Percentiles rank a stretch among this genome's conserved stretches.
phyloP scores from a whole-genome alignment of 2,329 filamentous ascomycete species.

The Trichoderma aggressivum region DNA sequence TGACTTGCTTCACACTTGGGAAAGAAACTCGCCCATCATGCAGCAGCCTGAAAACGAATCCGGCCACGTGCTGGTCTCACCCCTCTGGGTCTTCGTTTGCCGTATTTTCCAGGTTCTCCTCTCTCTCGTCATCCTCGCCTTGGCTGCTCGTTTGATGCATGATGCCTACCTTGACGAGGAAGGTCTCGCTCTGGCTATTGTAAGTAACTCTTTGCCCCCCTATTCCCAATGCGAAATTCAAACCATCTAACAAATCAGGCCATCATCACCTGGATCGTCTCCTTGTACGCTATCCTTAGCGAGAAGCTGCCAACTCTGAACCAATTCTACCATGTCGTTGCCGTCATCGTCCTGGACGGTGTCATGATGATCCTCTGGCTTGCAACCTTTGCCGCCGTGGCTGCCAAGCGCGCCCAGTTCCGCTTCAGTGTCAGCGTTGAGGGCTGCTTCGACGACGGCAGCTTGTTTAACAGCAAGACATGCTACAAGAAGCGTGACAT shows the following conservation, averaged over 20 bases:
- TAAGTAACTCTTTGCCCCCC: constrained; percentile 27
- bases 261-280: constrained; percentile 44
- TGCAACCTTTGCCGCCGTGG: constrained; percentile 40
- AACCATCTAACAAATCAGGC: constrained; percentile 29
- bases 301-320: constrained; percentile 38
- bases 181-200: constrained; percentile 41
- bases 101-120: constrained; percentile 42
- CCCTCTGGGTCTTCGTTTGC: constrained; percentile 42
- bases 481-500: constrained; percentile 33
- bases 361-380: constrained; percentile 49
- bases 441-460: constrained; percentile 38
- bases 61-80: constrained; percentile 38
- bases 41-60: constrained; percentile 20
- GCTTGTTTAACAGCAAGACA: constrained; percentile 36
- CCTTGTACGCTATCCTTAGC: constrained; percentile 40
- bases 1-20: neutral
- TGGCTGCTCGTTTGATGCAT: constrained; percentile 41
- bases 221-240: constrained; percentile 12
- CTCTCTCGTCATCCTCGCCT: constrained; percentile 42
- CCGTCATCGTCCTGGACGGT: constrained; percentile 42
- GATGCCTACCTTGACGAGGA: constrained; percentile 38
- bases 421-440: constrained; percentile 30
- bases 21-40: constrained; percentile 17
- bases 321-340: constrained; percentile 42
- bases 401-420: constrained; percentile 39